phyloP scores from a whole-genome alignment of 331 rosid species.

The Spiraea crenata region DNA sequence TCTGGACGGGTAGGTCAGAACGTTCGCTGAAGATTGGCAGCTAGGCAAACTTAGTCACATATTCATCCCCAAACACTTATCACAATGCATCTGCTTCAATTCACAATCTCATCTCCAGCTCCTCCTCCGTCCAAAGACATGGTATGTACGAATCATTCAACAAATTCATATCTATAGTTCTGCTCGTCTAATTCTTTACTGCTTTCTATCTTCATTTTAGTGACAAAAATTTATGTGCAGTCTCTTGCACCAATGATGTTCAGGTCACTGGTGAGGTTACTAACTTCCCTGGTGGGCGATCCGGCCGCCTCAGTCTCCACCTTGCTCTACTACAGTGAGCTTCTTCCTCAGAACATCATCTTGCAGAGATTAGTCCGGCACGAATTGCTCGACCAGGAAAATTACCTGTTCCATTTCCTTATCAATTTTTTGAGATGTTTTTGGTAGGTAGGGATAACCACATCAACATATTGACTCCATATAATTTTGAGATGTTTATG shows the following conservation, averaged over 20 bases:
- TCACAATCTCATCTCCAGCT: conserved; percentile 4
- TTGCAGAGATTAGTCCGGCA: conserved; percentile 53
- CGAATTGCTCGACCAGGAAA: conserved; percentile 53
- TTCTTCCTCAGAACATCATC: conserved; percentile 50
- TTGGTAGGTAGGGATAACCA: conserved; percentile 26
- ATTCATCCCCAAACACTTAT: background rate
- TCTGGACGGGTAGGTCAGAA: conserved; percentile 47
- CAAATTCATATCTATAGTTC: background rate
- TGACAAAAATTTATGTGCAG: conserved; percentile 35
- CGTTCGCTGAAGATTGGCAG: conserved; percentile 29
- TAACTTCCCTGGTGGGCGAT: conserved; percentile 39
- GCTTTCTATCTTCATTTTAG: background rate
- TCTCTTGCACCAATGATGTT: conserved; percentile 56
- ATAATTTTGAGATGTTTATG: background rate
- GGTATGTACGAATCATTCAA: conserved; percentile 30
- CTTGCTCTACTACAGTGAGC: conserved; percentile 54
- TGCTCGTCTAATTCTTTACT: background rate
- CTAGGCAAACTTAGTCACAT: background rate
- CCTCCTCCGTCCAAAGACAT: conserved; percentile 22
- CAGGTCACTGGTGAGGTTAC: conserved; percentile 51
- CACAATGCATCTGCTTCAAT: background rate
- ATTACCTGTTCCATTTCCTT: conserved; percentile 59
- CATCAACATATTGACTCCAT: background rate
- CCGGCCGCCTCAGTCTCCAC: conserved; percentile 61
- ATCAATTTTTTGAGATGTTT: conserved; percentile 59